phyloP scores from a whole-genome alignment of 2,329 filamentous ascomycete species.

The Samsoniella hepiali region DNA sequence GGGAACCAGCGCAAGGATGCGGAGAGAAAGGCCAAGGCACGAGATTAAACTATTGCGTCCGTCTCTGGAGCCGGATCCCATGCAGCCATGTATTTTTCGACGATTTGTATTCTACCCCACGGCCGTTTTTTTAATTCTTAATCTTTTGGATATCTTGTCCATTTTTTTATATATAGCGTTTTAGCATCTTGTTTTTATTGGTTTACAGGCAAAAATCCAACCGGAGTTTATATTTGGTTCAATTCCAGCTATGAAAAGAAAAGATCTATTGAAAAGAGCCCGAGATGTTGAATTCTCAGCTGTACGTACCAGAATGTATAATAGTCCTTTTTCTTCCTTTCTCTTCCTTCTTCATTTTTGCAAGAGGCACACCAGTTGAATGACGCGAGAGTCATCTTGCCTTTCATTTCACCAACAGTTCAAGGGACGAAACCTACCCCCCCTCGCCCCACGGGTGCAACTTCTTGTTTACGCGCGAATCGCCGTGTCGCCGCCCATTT shows the following conservation, averaged over 20 bases:
- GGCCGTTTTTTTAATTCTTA: background rate
- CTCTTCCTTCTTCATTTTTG: background rate
- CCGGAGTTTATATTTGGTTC: background rate
- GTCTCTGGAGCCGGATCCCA: background rate
- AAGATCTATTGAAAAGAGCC: background rate
- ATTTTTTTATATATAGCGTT: background rate
- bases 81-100: background rate
- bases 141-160: background rate
- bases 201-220: background rate
- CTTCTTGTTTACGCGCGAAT: slow-evolving; percentile 24
- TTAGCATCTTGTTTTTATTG: background rate
- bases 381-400: slow-evolving; percentile 2
- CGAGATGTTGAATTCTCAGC: slow-evolving; percentile 13
- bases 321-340: background rate
- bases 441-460: background rate
- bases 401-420: background rate
- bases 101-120: background rate
- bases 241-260: background rate
- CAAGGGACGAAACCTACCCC: background rate
- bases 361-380: slow-evolving; percentile 21
- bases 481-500: slow-evolving; percentile 60
- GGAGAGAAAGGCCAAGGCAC: slow-evolving; percentile 27
- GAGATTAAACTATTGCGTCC: background rate
- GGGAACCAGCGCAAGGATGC: slow-evolving; percentile 36
- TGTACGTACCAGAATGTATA: background rate